Base-by-base conservation (phyloP, 805 yeast species). In the Jamesozyma piceae region DNA sequence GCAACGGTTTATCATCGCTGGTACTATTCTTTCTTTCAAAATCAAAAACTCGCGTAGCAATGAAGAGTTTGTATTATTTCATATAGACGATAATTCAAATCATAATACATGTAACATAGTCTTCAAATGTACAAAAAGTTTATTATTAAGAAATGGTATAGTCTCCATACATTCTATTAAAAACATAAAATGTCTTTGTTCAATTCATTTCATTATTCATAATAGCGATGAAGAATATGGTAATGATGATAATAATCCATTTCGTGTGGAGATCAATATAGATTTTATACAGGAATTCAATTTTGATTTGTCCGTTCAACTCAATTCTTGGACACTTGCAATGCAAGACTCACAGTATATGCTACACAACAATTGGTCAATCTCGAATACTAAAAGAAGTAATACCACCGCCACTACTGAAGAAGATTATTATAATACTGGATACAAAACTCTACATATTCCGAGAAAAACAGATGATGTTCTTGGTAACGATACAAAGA, bases 1-100 rank as follows among this genome's bases (percentile, higher is more conserved):
- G 2, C 48, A 53, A 17, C 49, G 49, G 18, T 49, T 74, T 0
- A 47, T 49, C 13, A 43, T 74, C 0, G 37, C 56, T 29, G 79
- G 77, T 0, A 50, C 54, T 14, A 52, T 72, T 3, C 47, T 58
- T 2, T 64, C 65, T 21, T 39, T 49, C 46, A 32, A 55, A 41
- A 44, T 52, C 3, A 17, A 5, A n/a, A 31, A 18, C 13, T 17
- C 5, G 6, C 13, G 48, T 1, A 43, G 43, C 13, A 38, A 44
- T 10, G 43, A 46, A 10, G 60, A 56, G 18, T 49, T 40, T 32
- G 37, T 55, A n/a, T 34, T 57, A 6, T 41, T 55, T 35, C 43
- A 41, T 8, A 17, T 60, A 2, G 63, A 60, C 47, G 57, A 58
- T 45, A 43, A 0, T 66, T 65, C 29, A 64, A 64, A 44, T 50